Conservation (phyloP, 257 asterid species). For the Avicennia marina region DNA sequence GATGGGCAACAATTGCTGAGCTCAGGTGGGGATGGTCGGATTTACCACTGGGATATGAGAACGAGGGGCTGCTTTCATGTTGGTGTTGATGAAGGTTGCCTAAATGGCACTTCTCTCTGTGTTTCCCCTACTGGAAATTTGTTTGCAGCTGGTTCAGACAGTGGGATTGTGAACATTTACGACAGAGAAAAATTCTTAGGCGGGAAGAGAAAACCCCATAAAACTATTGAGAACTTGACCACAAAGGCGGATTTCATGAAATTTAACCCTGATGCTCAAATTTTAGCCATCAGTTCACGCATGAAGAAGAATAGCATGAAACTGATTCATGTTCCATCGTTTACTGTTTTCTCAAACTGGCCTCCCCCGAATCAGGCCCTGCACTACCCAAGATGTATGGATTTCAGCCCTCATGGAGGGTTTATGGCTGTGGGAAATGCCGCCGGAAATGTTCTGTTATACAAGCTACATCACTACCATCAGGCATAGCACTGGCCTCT, state of each 20-base stretch:
- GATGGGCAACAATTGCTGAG: conserved; percentile 66
- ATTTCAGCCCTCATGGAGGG: conserved; percentile 93
- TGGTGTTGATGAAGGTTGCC: conserved; percentile 92
- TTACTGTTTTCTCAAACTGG: conserved; percentile 82
- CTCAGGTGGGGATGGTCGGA: conserved; percentile 86
- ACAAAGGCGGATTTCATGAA: conserved; percentile 77
- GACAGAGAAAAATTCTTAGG: conserved; percentile 60
- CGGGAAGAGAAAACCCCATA: conserved; percentile 78
- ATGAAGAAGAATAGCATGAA: conserved; percentile 82
- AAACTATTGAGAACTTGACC: conserved; percentile 68
- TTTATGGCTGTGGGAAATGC: conserved; percentile 88
- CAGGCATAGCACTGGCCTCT: conserved; percentile 39
- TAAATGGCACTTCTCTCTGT: conserved; percentile 67
- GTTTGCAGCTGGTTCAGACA: conserved; percentile 94
- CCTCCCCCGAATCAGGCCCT: conserved; percentile 48
- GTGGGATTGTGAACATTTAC: conserved; percentile 81
- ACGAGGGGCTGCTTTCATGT: conserved; percentile 74
- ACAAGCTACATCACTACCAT: conserved; percentile 88
- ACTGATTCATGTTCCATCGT: conserved; percentile 67
- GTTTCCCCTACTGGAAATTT: conserved; percentile 58
- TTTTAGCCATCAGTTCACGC: conserved; percentile 74
- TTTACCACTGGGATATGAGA: conserved; percentile 86
- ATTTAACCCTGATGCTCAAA: conserved; percentile 67
- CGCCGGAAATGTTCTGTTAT: conserved; percentile 69
- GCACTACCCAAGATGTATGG: conserved; percentile 66